Evolutionary conservation across 2,329 filamentous ascomycete species (phyloP).

Genomic region (Hymenoscyphus albidus): DNA sequence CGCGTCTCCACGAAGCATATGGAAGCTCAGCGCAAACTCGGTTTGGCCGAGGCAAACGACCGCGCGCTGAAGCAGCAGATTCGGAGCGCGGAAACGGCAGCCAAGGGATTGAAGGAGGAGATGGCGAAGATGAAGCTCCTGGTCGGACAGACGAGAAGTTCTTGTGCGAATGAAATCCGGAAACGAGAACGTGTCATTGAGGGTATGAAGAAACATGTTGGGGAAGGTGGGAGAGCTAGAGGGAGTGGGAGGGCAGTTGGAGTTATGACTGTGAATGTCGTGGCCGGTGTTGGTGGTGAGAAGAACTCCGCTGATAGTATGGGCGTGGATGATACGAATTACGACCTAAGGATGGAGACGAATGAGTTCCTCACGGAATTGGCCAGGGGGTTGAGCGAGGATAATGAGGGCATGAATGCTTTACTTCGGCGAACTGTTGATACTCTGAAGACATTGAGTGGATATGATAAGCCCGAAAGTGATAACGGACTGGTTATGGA

Average conservation of each 20-base stretch:
- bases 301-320: slow-evolving; percentile 14
- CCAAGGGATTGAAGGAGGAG: slow-evolving; percentile 79
- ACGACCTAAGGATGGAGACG: slow-evolving; percentile 79
- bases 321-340: slow-evolving; percentile 46
- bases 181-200: slow-evolving; percentile 89
- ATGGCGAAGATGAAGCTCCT: slow-evolving; percentile 72
- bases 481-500: slow-evolving; percentile 30
- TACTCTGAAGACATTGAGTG: slow-evolving; percentile 67
- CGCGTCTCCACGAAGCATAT: slow-evolving; percentile 51
- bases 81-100: slow-evolving; percentile 67
- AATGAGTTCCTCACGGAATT: slow-evolving; percentile 86
- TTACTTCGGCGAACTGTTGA: slow-evolving; percentile 69
- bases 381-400: slow-evolving; percentile 79
- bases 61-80: slow-evolving; percentile 65
- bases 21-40: slow-evolving; percentile 53
- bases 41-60: slow-evolving; percentile 65
- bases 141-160: slow-evolving; percentile 76
- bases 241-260: slow-evolving; percentile 52
- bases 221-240: slow-evolving; percentile 62
- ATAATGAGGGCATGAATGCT: slow-evolving; percentile 78
- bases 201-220: slow-evolving; percentile 79
- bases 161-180: slow-evolving; percentile 86
- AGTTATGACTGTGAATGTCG: slow-evolving; percentile 54
- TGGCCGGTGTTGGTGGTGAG: slow-evolving; percentile 48
- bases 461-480: slow-evolving; percentile 42